Percentiles rank a stretch among this genome's conserved stretches.
Evolutionary conservation across 495 filamentous ascomycete species (phyloP).

Genomic region (Cercophora scortea): DNA sequence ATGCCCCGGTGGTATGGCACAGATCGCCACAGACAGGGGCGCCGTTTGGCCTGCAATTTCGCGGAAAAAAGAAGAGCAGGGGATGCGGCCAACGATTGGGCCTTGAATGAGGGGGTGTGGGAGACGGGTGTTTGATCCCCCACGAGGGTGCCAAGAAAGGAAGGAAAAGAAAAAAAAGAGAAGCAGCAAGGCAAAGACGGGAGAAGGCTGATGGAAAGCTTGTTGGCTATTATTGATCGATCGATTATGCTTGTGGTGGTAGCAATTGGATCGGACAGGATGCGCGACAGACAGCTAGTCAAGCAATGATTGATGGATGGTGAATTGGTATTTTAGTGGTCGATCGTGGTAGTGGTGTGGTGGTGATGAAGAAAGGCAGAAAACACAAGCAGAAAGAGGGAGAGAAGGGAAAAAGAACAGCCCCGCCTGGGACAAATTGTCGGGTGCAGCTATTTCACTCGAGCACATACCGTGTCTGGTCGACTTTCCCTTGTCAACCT

Average conservation of each 20-base stretch:
- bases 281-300: background rate
- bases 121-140: conserved; percentile 22
- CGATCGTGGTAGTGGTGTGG: no score
- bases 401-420: no score
- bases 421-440: no score
- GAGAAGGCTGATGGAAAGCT: conserved; percentile 18
- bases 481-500: no score
- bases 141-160: conserved; percentile 3
- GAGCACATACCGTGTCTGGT: no score
- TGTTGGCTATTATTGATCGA: conserved; percentile 17
- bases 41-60: conserved; percentile 21
- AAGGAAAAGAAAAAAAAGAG: background rate
- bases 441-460: no score
- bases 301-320: conserved; percentile 2
- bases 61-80: conserved; percentile 18
- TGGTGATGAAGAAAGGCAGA: no score
- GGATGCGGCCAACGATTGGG: background rate
- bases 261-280: conserved; percentile 5
- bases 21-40: conserved; percentile 3
- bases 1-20: background rate
- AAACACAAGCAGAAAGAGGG: no score
- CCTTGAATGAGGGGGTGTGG: conserved; percentile 1
- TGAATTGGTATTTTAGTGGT: background rate
- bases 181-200: background rate
- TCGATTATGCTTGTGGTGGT: conserved; percentile 20